phyloP scores from a whole-genome alignment of 257 asterid species.

The Leonotis leonurus region DNA sequence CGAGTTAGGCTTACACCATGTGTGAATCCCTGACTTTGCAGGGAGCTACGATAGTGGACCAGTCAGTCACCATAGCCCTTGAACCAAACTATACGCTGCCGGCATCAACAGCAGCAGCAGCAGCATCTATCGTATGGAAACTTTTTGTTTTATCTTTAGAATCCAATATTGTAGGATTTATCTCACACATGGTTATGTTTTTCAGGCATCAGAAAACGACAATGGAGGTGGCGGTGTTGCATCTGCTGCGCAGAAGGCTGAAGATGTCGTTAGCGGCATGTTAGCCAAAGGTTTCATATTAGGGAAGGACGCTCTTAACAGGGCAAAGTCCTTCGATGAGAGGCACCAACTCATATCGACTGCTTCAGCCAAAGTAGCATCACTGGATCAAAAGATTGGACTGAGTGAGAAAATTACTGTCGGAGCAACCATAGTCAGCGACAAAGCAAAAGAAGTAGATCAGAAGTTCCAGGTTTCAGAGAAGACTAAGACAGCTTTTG shows the following conservation, averaged over 20 bases:
- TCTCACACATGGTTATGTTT: background rate
- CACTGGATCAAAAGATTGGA: conserved; percentile 56
- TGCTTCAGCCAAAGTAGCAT: conserved; percentile 57
- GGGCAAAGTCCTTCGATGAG: conserved; percentile 61
- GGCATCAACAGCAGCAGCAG: conserved; percentile 23
- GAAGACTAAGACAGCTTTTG: conserved; percentile 51
- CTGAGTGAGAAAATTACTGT: conserved; percentile 47
- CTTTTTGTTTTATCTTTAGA: background rate
- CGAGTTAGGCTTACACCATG: background rate
- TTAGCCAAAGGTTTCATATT: conserved; percentile 58
- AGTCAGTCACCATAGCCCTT: conserved; percentile 38
- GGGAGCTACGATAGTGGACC: conserved; percentile 68
- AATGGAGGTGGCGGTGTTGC: conserved; percentile 22
- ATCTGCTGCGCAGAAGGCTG: conserved; percentile 52
- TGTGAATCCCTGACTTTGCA: conserved; percentile 17
- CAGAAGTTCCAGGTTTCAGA: conserved; percentile 57
- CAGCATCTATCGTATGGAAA: conserved; percentile 29
- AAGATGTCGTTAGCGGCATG: conserved; percentile 61
- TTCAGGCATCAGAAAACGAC: conserved; percentile 36
- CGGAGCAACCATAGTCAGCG: conserved; percentile 51
- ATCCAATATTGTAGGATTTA: background rate
- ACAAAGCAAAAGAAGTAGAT: conserved; percentile 58
- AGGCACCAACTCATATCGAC: conserved; percentile 52
- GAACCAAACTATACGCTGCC: conserved; percentile 45
- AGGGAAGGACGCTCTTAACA: conserved; percentile 55